These are phyloP conservation scores for Geoglossum cookeanum DNA, from an alignment of 2,329 filamentous ascomycete genomes.

Conservation along the genomic window DNA sequence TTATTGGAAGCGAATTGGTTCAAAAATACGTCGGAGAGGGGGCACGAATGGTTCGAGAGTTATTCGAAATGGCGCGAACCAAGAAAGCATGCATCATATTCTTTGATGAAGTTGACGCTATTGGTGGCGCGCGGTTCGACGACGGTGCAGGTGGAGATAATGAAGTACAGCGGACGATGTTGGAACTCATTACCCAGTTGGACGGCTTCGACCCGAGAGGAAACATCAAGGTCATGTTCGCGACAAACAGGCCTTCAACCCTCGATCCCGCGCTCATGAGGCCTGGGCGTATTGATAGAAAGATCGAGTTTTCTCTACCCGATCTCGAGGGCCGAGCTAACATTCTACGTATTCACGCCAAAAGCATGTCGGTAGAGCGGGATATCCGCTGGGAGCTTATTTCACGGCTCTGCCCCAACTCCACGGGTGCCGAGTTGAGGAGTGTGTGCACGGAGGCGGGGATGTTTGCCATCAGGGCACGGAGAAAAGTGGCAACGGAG, in stretches of 20 bases:
- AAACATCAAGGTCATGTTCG: conserved; percentile 99
- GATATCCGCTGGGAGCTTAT: conserved; percentile 99
- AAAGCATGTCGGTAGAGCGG: conserved; percentile 98
- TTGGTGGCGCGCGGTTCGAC: conserved; percentile 89
- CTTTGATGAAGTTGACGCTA: conserved; percentile 95
- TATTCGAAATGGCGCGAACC: conserved; percentile 97
- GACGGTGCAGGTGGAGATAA: conserved; percentile 94
- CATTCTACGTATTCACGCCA: conserved; percentile 94
- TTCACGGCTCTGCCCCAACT: conserved; percentile 88
- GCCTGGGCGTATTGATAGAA: conserved; percentile 90
- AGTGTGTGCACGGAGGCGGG: conserved; percentile 96
- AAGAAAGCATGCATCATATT: conserved; percentile 99
- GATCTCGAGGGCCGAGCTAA: conserved; percentile 95
- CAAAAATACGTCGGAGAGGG: conserved; percentile 99
- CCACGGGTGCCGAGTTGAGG: conserved; percentile 85
- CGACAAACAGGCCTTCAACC: conserved; percentile 88
- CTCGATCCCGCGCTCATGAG: conserved; percentile 94
- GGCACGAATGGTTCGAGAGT: conserved; percentile 92
- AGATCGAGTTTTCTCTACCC: conserved; percentile 95
- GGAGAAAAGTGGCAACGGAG: conserved; percentile 94
- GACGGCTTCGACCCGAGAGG: conserved; percentile 92
- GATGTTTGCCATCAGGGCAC: conserved; percentile 90
- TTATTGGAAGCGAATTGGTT: conserved; percentile 93
- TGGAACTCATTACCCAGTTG: conserved; percentile 91
- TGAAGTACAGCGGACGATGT: conserved; percentile 93